A percentile compares a stretch with the other conserved stretches of the same genome.
phyloP scores from a whole-genome alignment of 768 basidiomycete species.

The Boletus subcaerulescens region DNA sequence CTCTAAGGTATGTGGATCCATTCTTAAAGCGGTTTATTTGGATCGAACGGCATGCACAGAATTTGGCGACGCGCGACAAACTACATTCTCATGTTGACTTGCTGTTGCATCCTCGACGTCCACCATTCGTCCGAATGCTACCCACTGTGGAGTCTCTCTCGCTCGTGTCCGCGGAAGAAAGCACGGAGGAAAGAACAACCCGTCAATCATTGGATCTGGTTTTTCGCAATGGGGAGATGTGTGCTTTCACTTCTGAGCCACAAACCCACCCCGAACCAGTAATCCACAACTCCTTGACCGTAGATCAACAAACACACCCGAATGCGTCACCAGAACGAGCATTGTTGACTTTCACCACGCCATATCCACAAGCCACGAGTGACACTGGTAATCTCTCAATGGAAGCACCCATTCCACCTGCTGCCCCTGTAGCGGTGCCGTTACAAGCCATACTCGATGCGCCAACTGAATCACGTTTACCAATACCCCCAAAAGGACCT shows the following conservation, averaged over 20 bases:
- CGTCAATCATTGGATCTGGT: conserved; percentile 42
- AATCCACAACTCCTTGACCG: not conserved
- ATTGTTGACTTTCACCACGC: not conserved
- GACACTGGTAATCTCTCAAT: not conserved
- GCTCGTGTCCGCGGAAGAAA: conserved; percentile 61
- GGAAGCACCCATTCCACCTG: not conserved
- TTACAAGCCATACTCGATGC: not conserved
- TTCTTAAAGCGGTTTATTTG: not conserved
- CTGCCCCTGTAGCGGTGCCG: not conserved
- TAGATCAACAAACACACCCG: not conserved
- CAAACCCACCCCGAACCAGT: not conserved
- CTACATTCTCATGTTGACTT: conserved; percentile 49
- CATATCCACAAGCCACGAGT: not conserved
- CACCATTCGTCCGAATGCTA: conserved; percentile 66
- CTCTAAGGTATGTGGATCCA: conserved; percentile 29
- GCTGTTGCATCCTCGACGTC: conserved; percentile 76
- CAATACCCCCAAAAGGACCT: conserved; percentile 5
- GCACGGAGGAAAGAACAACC: conserved; percentile 54
- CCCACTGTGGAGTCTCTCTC: conserved; percentile 61
- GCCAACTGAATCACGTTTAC: not conserved
- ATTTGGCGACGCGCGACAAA: conserved; percentile 10
- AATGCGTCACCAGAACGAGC: not conserved
- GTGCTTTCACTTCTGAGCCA: not conserved
- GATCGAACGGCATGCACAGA: conserved; percentile 13
- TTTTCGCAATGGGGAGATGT: conserved; percentile 7